Conservation (phyloP, 2,329 filamentous ascomycete genomes). For the Scedosporium aurantiacum region DNA sequence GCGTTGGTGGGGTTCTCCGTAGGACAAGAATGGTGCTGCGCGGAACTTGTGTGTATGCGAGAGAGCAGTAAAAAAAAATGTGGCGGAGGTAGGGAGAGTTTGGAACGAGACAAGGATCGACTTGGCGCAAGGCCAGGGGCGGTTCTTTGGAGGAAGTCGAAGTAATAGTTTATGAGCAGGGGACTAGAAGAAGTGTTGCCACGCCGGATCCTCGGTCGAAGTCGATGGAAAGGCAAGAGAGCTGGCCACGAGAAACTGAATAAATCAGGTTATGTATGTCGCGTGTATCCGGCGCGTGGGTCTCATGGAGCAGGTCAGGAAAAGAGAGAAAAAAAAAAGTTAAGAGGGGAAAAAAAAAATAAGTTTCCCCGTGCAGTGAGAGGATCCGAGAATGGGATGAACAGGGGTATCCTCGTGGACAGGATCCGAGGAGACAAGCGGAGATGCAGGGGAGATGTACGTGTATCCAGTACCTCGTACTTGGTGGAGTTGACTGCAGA, state of each 20-base stretch:
- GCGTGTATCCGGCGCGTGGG: background rate
- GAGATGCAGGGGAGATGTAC: too few relatives aligned
- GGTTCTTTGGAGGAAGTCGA: too few relatives aligned
- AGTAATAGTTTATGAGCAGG: too few relatives aligned
- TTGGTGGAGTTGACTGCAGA: too few relatives aligned
- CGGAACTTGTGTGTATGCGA: too few relatives aligned
- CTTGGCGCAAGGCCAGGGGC: too few relatives aligned
- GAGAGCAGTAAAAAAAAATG: background rate
- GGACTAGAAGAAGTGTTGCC: too few relatives aligned
- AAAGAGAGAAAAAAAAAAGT: background rate
- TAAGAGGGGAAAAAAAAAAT: background rate
- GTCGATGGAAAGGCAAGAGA: background rate
- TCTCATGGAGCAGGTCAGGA: background rate
- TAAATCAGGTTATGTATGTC: background rate
- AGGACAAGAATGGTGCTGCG: background rate
- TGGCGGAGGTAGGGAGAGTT: background rate
- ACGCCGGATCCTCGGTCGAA: too few relatives aligned
- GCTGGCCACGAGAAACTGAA: background rate
- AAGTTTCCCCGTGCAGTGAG: background rate
- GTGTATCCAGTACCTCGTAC: too few relatives aligned
- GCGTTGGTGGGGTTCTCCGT: background rate
- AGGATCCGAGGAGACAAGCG: too few relatives aligned
- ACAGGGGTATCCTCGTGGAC: background rate
- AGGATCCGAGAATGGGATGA: background rate
- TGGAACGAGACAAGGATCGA: background rate